These are phyloP conservation scores for Chara braunii DNA, from an alignment of 139 green algal genomes.

Conservation along the genomic window DNA sequence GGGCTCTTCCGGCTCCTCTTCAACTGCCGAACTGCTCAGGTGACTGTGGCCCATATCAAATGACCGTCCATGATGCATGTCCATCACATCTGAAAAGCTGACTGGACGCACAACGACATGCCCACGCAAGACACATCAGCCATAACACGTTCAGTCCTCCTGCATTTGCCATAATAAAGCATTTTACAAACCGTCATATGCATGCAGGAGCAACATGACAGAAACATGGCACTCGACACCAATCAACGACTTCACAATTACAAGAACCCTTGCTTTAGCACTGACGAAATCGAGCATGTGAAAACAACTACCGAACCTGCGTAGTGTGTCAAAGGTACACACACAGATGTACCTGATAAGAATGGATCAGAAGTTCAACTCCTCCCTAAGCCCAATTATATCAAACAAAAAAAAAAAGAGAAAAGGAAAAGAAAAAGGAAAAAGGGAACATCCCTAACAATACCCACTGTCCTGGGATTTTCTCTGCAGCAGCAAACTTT, in stretches of 20 bases:
- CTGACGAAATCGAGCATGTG: not conserved
- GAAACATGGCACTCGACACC: not conserved
- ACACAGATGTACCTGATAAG: not conserved
- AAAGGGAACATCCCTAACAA: no score
- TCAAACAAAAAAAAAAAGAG: conserved; percentile 1
- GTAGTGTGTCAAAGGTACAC: not conserved
- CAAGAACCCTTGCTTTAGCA: not conserved
- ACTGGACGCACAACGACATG: not conserved
- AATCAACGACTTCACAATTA: not conserved
- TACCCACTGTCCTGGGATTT: no score
- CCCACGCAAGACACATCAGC: no score
- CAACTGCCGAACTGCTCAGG: not conserved
- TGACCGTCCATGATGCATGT: not conserved
- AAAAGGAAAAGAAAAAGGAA: conserved; percentile 1
- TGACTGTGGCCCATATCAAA: not conserved
- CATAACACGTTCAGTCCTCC: no score
- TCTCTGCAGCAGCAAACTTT: no score
- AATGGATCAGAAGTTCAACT: not conserved
- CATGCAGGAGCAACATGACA: no score
- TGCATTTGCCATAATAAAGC: no score
- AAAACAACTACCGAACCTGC: not conserved
- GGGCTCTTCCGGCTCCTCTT: not conserved
- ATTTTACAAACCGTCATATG: no score
- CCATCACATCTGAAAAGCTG: not conserved
- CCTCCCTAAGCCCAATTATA: not conserved